Percentiles rank a stretch among this genome's conserved stretches.
These are phyloP conservation scores for Aspergillus persii DNA, from an alignment of 2,329 filamentous ascomycete species.

Conservation along the genomic window DNA sequence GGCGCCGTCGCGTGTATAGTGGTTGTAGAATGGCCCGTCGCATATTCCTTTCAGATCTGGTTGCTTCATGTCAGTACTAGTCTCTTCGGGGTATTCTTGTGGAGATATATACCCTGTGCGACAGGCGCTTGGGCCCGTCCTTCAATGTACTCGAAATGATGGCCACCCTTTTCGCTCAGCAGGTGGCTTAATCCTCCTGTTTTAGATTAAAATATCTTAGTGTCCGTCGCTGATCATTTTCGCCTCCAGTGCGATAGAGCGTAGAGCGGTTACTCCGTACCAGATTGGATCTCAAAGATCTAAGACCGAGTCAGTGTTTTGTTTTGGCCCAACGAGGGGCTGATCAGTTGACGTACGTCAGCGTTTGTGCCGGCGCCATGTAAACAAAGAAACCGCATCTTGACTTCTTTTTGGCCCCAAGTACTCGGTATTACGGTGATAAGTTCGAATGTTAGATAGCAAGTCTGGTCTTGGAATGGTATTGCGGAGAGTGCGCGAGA, in stretches of 20 bases:
- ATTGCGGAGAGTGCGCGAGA: neutral
- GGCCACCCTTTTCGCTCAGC: slow-evolving; percentile 24
- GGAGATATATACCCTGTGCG: slow-evolving; percentile 24
- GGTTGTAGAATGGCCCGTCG: slow-evolving; percentile 32
- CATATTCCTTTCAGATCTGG: slow-evolving; percentile 31
- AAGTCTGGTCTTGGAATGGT: neutral
- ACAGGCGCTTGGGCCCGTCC: slow-evolving; percentile 23
- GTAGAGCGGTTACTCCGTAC: slow-evolving; percentile 8
- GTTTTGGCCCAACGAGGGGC: neutral
- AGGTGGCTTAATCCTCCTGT: slow-evolving; percentile 28
- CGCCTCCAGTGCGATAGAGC: neutral
- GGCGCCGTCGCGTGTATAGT: slow-evolving; percentile 24
- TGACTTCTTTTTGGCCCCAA: neutral
- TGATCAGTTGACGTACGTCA: slow-evolving; percentile 22
- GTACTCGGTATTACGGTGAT: no score
- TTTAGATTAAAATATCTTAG: slow-evolving; percentile 7
- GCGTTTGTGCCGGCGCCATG: slow-evolving; percentile 32
- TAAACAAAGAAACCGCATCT: slow-evolving; percentile 34
- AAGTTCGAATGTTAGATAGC: neutral
- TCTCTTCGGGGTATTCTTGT: no score
- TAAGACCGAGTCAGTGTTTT: slow-evolving; percentile 8
- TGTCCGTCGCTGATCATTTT: neutral
- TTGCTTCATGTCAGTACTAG: neutral
- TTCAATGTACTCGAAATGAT: slow-evolving; percentile 30
- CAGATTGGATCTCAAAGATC: slow-evolving; percentile 37